phyloP scores from a whole-genome alignment of 192 early-diverging fungal genomes.

The Gamsiella multidivaricata region DNA sequence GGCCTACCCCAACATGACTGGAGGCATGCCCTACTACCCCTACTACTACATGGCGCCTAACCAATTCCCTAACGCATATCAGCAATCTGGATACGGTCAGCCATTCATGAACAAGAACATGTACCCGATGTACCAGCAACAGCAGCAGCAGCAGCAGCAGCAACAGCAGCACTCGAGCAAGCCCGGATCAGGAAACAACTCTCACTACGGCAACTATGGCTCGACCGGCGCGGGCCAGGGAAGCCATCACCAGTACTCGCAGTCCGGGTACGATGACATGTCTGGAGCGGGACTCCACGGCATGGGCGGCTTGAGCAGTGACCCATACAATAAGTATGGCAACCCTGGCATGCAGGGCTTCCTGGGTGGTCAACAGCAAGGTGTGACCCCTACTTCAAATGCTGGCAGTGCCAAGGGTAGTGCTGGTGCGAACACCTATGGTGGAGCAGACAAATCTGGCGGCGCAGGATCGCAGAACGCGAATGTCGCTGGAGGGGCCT shows the following conservation, averaged over 20 bases:
- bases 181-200: constrained; percentile 49
- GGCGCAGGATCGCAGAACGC: constrained; percentile 14
- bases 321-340: constrained; percentile 41
- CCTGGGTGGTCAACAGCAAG: constrained; percentile 51
- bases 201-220: constrained; percentile 53
- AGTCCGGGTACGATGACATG: constrained; percentile 49
- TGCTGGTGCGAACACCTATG: constrained; percentile 7
- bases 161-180: constrained; percentile 59
- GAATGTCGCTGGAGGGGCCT: constrained; percentile 25
- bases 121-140: constrained; percentile 84
- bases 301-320: constrained; percentile 37
- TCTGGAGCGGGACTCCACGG: constrained; percentile 47
- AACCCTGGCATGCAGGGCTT: constrained; percentile 49
- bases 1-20: constrained; percentile 60
- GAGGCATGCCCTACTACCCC: constrained; percentile 80
- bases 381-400: constrained; percentile 2
- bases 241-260: constrained; percentile 50
- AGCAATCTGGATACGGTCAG: constrained; percentile 87
- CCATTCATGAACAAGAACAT: constrained; percentile 91
- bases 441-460: constrained; percentile 15
- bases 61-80: constrained; percentile 85
- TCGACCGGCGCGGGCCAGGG: constrained; percentile 37
- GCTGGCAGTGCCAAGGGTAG: constrained; percentile 18
- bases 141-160: constrained; percentile 49
- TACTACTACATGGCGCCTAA: constrained; percentile 86